Evolutionary conservation across 148 eudicot species (phyloP), one percentile per base, ranked within the genome.

Genomic region (Nepenthes mirabilis): DNA sequence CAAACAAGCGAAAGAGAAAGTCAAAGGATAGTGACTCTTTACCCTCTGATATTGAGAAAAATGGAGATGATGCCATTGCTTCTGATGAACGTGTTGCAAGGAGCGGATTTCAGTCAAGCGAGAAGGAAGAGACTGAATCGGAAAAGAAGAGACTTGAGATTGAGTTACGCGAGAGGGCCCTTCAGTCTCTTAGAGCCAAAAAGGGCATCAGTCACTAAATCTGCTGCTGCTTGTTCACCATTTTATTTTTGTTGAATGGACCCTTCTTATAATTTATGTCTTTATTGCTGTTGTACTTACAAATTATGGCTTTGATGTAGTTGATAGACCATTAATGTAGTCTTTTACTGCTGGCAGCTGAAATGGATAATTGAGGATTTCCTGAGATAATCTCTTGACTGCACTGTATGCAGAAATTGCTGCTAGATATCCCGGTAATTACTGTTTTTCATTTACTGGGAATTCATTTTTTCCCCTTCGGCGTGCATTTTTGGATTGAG

Each of bases 311-410:
- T 66, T 47, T 65, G 37, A 68, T 58, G 71, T 67, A 77, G 63
- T 80, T 71, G 52, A 72, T 82, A 67, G 75, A 61, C 72, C 59
- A 67, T 91, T 91, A 82, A 91, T 91, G 73, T 78, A 54, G 68
- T 75, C 80, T 91, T 83, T 88, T 78, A 74, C 84, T 86, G 86
- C 80, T 88, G 86, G 90, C 98, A 88, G 98, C 85, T 88, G 82
- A 80, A 78, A 79, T 83, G 88, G 86, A 85, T 82, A 73, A 70
- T 80, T 79, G 88, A 81, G 82, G 89, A 80, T 49, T 90, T 80
- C 80, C 82, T 81, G 87, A 87, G 93, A 80, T 85, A 77, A 70
- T 80, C 75, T 80, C 74, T 80, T 84, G 85, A 75, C 78, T 82
- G 85, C 84, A 67, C 74, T 83, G 79, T 77, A 59, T 83, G 83